Base-by-base conservation (phyloP, 2,329 filamentous ascomycete genomes). In the Cryphonectria naterciae region DNA sequence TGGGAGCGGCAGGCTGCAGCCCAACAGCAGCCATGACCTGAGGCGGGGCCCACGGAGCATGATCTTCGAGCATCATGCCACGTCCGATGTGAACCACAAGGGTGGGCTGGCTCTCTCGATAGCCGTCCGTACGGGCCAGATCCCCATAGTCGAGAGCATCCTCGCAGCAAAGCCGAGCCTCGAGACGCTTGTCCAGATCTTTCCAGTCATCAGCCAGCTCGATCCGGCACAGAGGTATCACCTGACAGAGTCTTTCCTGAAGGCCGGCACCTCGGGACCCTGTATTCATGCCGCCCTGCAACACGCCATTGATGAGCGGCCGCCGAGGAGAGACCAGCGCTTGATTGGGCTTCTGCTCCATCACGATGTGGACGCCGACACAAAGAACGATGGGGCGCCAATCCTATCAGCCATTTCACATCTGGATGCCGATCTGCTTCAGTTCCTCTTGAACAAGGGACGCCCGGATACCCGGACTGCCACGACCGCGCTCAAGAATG, bases 311-410 rank as follows among this genome's bases (percentile, higher is more conserved):
- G 81, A 83, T 19, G 84, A 87, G 58, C 80, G 83, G 17, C 80
- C 81, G 1, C 81, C 83, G 0, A 79, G 81, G 56, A 80, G 86
- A 52, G 87, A 89, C 54, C 82, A 85, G 58, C 80, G 81, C 1
- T 78, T 90, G 15, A 86, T 90, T 68, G 81, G 82, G 8, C 80
- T 89, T 5, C 78, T 89, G 4, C 78, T 90, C 6, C 80, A 82
- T 2, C 80, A 87, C 71, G 83, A 85, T 19, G 85, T 85, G 4
- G 86, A 89, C 64, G 82, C 87, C 52, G 88, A 88, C 73, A 86
- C 85, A 68, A 85, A 85, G 56, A 85, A 85, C 58, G 83, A 85
- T 37, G 86, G 86, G 0, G 79, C 83, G n/a, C 83, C 82, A 2
- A 79, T 89, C 19, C 77, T 82, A 0, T 80, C 83, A 0, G 83